phyloP scores from a whole-genome alignment of 768 basidiomycete species.

The Kwoniella bestiolae region DNA sequence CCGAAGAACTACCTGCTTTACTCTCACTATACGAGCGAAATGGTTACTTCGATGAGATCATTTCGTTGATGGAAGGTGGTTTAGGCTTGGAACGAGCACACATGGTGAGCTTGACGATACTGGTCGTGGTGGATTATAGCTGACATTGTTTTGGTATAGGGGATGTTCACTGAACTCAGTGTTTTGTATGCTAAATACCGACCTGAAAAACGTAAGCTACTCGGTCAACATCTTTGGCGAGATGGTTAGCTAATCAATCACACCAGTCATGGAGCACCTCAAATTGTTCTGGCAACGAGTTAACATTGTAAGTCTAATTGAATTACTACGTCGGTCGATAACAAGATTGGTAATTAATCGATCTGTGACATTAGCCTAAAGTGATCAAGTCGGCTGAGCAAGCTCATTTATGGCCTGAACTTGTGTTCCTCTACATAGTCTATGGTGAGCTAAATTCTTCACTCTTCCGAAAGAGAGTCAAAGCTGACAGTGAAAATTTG shows the following conservation, averaged over 20 bases:
- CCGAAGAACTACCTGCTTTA: conserved; percentile 61
- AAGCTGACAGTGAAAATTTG: conserved; percentile 18
- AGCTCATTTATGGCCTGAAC: conserved; percentile 96
- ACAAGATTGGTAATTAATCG: conserved; percentile 8
- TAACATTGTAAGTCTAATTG: conserved; percentile 67
- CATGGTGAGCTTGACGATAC: conserved; percentile 56
- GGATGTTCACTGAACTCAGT: conserved; percentile 94
- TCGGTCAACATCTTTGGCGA: conserved; percentile 19
- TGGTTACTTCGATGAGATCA: conserved; percentile 93
- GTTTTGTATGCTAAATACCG: conserved; percentile 93
- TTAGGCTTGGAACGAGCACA: conserved; percentile 96
- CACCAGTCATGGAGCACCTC: conserved; percentile 93
- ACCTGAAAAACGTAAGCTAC: conserved; percentile 78
- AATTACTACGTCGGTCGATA: not conserved
- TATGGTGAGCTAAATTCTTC: conserved; percentile 77
- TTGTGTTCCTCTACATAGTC: conserved; percentile 98
- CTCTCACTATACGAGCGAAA: conserved; percentile 83
- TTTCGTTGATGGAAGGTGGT: conserved; percentile 88
- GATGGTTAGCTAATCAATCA: conserved; percentile 10
- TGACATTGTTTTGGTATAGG: conserved; percentile 54
- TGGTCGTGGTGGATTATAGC: conserved; percentile 1
- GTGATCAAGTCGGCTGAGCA: conserved; percentile 95
- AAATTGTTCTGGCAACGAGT: conserved; percentile 86
- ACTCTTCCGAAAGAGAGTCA: not conserved
- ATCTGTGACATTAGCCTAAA: conserved; percentile 66